Evolutionary conservation across 768 basidiomycete species (phyloP).

Genomic region (Pleurotus salmoneostramineus): DNA sequence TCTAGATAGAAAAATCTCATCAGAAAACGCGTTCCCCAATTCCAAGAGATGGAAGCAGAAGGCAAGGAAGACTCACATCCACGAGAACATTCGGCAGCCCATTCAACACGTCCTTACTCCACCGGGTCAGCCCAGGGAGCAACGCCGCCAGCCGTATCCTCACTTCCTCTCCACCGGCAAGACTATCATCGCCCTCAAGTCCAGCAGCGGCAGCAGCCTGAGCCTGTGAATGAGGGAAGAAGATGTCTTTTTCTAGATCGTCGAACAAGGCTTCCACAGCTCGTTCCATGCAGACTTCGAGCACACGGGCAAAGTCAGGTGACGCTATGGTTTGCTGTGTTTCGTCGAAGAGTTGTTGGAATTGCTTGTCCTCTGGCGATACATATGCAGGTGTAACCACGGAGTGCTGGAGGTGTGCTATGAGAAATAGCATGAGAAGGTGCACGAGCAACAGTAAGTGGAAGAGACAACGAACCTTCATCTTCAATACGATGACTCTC

Average conservation of each 20-base stretch:
- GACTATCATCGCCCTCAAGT: slow-evolving; percentile 6
- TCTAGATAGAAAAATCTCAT: slow-evolving; percentile 31
- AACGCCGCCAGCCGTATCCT: slow-evolving; percentile 73
- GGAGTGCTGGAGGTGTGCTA: slow-evolving; percentile 16
- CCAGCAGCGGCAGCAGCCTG: slow-evolving; percentile 13
- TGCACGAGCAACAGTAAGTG: background rate
- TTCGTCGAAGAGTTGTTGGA: slow-evolving; percentile 64
- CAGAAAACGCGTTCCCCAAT: background rate
- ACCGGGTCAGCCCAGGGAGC: slow-evolving; percentile 74
- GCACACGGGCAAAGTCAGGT: slow-evolving; percentile 64
- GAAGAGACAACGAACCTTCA: background rate
- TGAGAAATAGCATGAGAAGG: background rate
- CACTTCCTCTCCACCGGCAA: slow-evolving; percentile 30
- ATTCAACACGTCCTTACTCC: slow-evolving; percentile 68
- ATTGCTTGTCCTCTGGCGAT: slow-evolving; percentile 40
- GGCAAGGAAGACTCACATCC: slow-evolving; percentile 54
- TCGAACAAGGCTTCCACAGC: slow-evolving; percentile 63
- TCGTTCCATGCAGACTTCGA: slow-evolving; percentile 70
- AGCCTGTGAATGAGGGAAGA: slow-evolving; percentile 26
- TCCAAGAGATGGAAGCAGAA: background rate
- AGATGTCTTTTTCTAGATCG: slow-evolving; percentile 63
- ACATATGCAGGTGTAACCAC: slow-evolving; percentile 19
- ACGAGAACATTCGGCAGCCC: slow-evolving; percentile 76
- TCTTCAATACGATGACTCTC: background rate
- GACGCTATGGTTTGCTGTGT: slow-evolving; percentile 61